Evolutionary conservation across 495 filamentous ascomycete genomes (phyloP).

Genomic region (Amphirosellinia nigrospora): DNA sequence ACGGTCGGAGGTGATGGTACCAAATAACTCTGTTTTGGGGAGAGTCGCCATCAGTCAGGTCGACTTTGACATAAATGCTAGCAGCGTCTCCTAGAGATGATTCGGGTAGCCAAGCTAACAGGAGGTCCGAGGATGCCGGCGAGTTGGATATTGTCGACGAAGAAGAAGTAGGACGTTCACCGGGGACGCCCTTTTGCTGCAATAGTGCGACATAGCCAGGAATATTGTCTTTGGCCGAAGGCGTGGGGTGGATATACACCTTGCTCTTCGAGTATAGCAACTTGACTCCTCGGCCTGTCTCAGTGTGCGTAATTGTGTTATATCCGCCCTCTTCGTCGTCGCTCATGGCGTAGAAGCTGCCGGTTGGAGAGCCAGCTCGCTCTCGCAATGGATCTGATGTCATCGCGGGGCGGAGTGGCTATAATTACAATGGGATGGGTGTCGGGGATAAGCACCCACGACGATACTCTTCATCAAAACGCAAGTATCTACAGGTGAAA

Average conservation of each 20-base stretch:
- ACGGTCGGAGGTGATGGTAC: slow-evolving; percentile 88
- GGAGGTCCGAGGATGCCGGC: slow-evolving; percentile 66
- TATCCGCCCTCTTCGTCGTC: slow-evolving; percentile 97
- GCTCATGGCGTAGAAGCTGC: slow-evolving; percentile 94
- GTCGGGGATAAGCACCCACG: background rate
- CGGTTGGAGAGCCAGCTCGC: slow-evolving; percentile 71
- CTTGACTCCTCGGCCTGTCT: slow-evolving; percentile 84
- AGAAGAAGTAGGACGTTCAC: slow-evolving; percentile 56
- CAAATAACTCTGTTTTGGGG: slow-evolving; percentile 84
- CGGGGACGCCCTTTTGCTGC: slow-evolving; percentile 75
- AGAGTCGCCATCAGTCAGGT: slow-evolving; percentile 78
- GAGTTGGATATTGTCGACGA: slow-evolving; percentile 49
- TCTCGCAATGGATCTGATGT: slow-evolving; percentile 40
- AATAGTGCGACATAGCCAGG: slow-evolving; percentile 93
- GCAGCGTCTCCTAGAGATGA: slow-evolving; percentile 84
- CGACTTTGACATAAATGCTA: slow-evolving; percentile 92
- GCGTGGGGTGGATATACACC: slow-evolving; percentile 97
- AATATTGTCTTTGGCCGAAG: slow-evolving; percentile 94
- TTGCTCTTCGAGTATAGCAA: slow-evolving; percentile 98
- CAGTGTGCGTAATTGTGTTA: slow-evolving; percentile 88
- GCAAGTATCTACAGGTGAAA: background rate
- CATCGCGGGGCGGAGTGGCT: slow-evolving; percentile 35
- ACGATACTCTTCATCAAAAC: background rate
- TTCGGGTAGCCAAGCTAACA: slow-evolving; percentile 95
- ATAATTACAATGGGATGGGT: background rate